These are phyloP conservation scores for Catenaria anguillulae DNA, from an alignment of 371 early-diverging fungal genomes.

Conservation along the genomic window DNA sequence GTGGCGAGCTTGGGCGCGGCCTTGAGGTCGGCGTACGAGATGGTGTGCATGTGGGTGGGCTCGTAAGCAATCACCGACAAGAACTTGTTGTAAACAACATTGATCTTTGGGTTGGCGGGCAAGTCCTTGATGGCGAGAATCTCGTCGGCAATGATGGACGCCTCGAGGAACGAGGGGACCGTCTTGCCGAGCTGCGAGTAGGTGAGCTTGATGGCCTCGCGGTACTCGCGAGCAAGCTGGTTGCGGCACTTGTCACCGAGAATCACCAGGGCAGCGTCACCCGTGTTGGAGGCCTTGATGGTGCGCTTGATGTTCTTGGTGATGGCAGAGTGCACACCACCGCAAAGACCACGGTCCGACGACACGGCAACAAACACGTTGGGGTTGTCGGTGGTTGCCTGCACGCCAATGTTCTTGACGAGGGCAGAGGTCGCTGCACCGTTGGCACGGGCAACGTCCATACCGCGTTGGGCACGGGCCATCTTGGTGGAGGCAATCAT, in stretches of 20 bases:
- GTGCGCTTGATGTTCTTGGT: conserved; percentile 65
- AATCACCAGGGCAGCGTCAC: conserved; percentile 34
- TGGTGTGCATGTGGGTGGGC: conserved; percentile 45
- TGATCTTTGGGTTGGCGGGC: conserved; percentile 42
- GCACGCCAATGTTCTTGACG: conserved; percentile 59
- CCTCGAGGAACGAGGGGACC: conserved; percentile 78
- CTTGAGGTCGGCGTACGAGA: conserved; percentile 52
- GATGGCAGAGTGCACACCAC: conserved; percentile 94
- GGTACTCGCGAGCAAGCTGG: conserved; percentile 63
- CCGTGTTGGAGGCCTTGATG: conserved; percentile 33
- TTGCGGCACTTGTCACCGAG: conserved; percentile 90
- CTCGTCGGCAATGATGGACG: conserved; percentile 62
- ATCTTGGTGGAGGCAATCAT: conserved; percentile 99
- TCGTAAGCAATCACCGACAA: conserved; percentile 88
- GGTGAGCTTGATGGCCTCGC: conserved; percentile 51
- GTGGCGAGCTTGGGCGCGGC: conserved; percentile 67
- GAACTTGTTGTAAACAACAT: conserved; percentile 88
- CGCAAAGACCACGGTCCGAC: conserved; percentile 96
- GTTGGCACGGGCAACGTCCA: conserved; percentile 81
- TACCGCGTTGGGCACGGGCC: conserved; percentile 79
- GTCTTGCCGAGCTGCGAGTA: conserved; percentile 88
- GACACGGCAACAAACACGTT: conserved; percentile 65
- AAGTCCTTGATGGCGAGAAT: conserved; percentile 40
- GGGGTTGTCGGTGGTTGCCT: conserved; percentile 37
- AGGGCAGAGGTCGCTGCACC: conserved; percentile 65